These are phyloP conservation scores for Fusarium secorum DNA, from an alignment of 2,329 filamentous ascomycete species.

Conservation along the genomic window DNA sequence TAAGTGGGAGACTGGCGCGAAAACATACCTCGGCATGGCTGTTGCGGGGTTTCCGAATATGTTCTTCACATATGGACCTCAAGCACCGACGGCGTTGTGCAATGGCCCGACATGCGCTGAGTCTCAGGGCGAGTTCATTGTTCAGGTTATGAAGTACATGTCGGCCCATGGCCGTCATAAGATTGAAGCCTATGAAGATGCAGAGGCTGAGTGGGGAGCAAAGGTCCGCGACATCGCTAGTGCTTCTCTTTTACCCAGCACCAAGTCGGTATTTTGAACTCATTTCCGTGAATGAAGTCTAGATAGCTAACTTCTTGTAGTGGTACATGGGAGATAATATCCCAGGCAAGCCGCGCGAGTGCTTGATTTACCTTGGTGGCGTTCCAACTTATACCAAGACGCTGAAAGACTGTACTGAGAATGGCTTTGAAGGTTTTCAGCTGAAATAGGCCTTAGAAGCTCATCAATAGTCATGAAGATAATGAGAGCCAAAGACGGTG, in stretches of 20 bases:
- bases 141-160: not conserved
- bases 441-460: not conserved
- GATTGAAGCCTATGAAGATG: not conserved
- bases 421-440: not conserved
- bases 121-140: not conserved
- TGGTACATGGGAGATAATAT: not conserved
- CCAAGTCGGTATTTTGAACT: no score
- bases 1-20: not conserved
- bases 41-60: conserved; percentile 1
- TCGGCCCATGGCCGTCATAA: not conserved
- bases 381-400: not conserved
- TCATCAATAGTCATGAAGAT: rapidly evolving
- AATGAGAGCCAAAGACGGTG: rapidly evolving
- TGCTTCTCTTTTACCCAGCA: not conserved
- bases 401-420: not conserved
- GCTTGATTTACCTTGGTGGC: not conserved
- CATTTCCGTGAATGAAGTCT: no score
- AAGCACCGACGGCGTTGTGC: not conserved
- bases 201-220: not conserved
- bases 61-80: conserved; percentile 13
- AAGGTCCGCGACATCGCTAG: not conserved
- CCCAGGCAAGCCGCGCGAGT: not conserved
- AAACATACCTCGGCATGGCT: not conserved
- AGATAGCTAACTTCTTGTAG: not conserved
- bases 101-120: not conserved